These are phyloP conservation scores for Naegleria gruberi DNA, from an alignment of 208 protist genomes.

Conservation along the genomic window DNA sequence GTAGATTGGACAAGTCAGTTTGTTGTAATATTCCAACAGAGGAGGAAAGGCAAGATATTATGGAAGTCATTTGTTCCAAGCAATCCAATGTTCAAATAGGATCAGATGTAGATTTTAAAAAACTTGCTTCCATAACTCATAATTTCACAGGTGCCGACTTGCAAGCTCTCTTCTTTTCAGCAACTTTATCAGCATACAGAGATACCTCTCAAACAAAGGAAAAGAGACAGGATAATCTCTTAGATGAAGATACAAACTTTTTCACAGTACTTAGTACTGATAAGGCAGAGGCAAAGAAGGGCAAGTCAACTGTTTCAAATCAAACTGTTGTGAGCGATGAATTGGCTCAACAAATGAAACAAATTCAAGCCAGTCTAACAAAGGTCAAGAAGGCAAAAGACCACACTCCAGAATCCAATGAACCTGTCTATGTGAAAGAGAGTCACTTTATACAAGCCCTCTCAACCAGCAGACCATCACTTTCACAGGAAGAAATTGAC, in stretches of 20 bases:
- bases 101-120: slow-evolving; percentile 22
- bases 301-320: background rate
- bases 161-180: slow-evolving; percentile 11
- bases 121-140: slow-evolving; percentile 26
- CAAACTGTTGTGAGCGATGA: background rate
- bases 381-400: background rate
- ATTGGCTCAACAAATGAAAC: background rate
- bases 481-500: background rate
- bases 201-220: background rate
- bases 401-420: too few species aligned
- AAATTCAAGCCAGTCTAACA: background rate
- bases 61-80: slow-evolving; percentile 8
- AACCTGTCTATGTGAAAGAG: background rate
- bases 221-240: background rate
- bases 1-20: slow-evolving; percentile 70
- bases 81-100: slow-evolving; percentile 26
- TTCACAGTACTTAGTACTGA: background rate
- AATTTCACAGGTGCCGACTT: slow-evolving; percentile 47
- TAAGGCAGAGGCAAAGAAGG: background rate
- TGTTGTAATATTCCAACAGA: slow-evolving; percentile 66
- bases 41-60: slow-evolving; percentile 55
- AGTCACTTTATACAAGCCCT: background rate
- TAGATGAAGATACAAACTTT: background rate
- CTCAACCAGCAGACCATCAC: background rate
- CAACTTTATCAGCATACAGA: background rate